Conservation (phyloP, 805 yeast genomes). For the Wickerhamomyces subpelliculosus region DNA sequence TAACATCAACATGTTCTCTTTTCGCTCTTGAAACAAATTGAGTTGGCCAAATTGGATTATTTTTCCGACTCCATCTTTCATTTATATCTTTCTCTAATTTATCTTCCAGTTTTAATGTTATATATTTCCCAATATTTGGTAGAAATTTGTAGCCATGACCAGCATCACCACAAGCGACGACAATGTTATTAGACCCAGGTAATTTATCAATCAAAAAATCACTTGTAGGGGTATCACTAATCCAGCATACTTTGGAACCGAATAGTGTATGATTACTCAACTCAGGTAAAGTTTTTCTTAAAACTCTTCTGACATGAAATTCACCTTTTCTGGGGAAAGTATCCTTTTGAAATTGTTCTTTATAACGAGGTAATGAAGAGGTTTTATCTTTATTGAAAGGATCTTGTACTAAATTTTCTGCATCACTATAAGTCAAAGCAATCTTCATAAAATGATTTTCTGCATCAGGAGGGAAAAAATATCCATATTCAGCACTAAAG, state of each 20-base stretch:
- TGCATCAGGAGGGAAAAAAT: conserved; percentile 41
- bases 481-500: conserved; percentile 36
- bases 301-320: conserved; percentile 19
- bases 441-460: conserved; percentile 30
- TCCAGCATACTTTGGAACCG: conserved; percentile 34
- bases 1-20: conserved; percentile 14
- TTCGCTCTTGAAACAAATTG: conserved; percentile 10
- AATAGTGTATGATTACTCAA: conserved; percentile 26
- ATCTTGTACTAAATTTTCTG: conserved; percentile 18
- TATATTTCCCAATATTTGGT: conserved; percentile 40
- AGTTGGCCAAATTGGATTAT: conserved; percentile 11
- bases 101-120: conserved; percentile 26
- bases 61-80: conserved; percentile 28
- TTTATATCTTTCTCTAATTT: conserved; percentile 17
- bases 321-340: conserved; percentile 28
- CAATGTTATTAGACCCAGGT: conserved; percentile 26
- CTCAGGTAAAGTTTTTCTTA: conserved; percentile 32
- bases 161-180: conserved; percentile 42
- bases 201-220: conserved; percentile 34
- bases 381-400: conserved; percentile 9
- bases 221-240: conserved; percentile 33
- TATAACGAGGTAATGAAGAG: conserved; percentile 30
- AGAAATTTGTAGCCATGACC: conserved; percentile 42
- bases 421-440: conserved; percentile 25
- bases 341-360: conserved; percentile 21